These are phyloP conservation scores for Aegilops longissima DNA, from an alignment of 176 grass and related monocot genomes.

Conservation along the genomic window DNA sequence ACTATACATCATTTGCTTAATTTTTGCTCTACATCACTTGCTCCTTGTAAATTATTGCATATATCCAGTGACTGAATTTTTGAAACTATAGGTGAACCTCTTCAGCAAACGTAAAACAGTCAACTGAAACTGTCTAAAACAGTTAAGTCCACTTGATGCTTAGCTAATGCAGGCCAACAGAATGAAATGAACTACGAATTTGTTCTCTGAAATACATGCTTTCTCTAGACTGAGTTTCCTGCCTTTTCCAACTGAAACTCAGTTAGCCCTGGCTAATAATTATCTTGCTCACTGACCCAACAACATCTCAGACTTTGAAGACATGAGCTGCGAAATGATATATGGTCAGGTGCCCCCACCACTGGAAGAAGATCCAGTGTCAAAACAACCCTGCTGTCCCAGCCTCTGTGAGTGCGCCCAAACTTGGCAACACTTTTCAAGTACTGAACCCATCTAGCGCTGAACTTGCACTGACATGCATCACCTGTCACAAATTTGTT, in stretches of 20 bases:
- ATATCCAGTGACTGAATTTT: too few relatives aligned
- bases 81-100: too few relatives aligned
- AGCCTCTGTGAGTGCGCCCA: constrained; percentile 56
- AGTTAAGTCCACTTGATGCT: constrained; percentile 1
- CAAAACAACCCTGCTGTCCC: constrained; percentile 80
- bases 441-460: neutral
- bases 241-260: neutral
- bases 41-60: too few relatives aligned
- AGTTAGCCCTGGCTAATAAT: neutral
- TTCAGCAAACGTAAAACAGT: too few relatives aligned
- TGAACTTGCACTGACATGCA: neutral
- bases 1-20: too few relatives aligned
- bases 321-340: constrained; percentile 98
- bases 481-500: neutral
- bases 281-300: neutral
- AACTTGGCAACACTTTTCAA: neutral
- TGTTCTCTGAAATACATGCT: neutral
- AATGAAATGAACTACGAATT: too few relatives aligned
- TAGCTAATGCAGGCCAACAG: neutral
- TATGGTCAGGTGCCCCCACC: constrained; percentile 83
- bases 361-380: constrained; percentile 75
- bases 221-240: too few relatives aligned
- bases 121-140: too few relatives aligned
- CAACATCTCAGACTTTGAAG: constrained; percentile 72
- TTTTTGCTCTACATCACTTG: too few relatives aligned